Percentiles rank a stretch among this genome's conserved stretches.
Evolutionary conservation across 2,329 filamentous ascomycete genomes (phyloP).

Genomic region (Harringtonia lauricola): DNA sequence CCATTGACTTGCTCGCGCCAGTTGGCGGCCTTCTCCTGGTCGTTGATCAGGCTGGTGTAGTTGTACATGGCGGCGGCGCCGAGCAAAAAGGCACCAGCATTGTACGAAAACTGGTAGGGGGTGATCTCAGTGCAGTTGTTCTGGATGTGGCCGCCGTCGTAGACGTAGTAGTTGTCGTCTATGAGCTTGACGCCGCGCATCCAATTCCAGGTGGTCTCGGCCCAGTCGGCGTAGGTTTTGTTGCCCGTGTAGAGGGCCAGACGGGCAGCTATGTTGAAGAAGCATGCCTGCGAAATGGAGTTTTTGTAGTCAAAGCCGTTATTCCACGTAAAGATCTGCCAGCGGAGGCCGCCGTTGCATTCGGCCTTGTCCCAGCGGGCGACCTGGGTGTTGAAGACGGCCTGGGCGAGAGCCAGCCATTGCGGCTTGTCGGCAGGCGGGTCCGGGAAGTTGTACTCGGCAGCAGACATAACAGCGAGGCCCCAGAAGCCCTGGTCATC

Average conservation of each 20-base stretch:
- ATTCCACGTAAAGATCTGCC: constrained; percentile 81
- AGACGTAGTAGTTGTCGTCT: constrained; percentile 44
- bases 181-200: constrained; percentile 46
- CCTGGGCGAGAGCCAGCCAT: constrained; percentile 64
- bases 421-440: constrained; percentile 44
- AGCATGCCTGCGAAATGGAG: constrained; percentile 36
- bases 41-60: constrained; percentile 24
- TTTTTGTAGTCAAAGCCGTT: constrained; percentile 64
- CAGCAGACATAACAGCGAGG: constrained; percentile 57
- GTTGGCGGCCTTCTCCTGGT: too few relatives aligned
- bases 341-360: constrained; percentile 68
- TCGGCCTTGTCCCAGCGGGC: constrained; percentile 57
- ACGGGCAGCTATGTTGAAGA: constrained; percentile 44
- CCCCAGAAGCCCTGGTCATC: constrained; percentile 71
- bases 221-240: constrained; percentile 67
- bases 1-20: constrained; percentile 36
- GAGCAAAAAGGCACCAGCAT: constrained; percentile 53
- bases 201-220: constrained; percentile 63
- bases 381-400: constrained; percentile 71
- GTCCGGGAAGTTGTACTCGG: constrained; percentile 57
- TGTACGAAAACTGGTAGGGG: constrained; percentile 59
- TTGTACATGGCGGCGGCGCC: constrained; percentile 62
- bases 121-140: constrained; percentile 47
- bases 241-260: constrained; percentile 66
- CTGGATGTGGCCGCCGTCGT: constrained; percentile 48